These are phyloP conservation scores for Pythium coloratum DNA, from an alignment of 352 stramenopile species.

Conservation along the genomic window DNA sequence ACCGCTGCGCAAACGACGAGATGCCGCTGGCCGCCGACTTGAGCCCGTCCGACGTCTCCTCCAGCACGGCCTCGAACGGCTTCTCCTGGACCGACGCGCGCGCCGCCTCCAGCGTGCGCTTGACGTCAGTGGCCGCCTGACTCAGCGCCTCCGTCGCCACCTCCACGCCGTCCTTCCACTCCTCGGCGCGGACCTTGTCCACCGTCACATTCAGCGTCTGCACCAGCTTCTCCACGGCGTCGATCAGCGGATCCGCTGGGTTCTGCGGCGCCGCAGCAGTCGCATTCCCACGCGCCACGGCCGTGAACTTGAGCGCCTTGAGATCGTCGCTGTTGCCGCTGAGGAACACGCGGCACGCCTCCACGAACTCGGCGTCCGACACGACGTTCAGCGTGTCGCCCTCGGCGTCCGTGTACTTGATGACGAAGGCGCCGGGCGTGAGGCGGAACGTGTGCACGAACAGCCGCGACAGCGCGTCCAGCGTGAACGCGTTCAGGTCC, in stretches of 20 bases:
- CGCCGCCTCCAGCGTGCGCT: conserved; percentile 29
- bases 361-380: conserved; percentile 61
- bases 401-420: conserved; percentile 73
- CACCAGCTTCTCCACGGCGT: conserved; percentile 62
- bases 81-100: conserved; percentile 45
- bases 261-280: conserved; percentile 40
- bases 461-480: conserved; percentile 50
- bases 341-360: conserved; percentile 60
- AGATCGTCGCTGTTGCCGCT: conserved; percentile 30
- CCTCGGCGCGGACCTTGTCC: conserved; percentile 56
- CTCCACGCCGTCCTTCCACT: conserved; percentile 30
- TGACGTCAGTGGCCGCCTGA: conserved; percentile 32
- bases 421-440: conserved; percentile 45
- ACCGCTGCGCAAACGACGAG: conserved; percentile 62
- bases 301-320: conserved; percentile 73
- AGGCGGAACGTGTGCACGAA: conserved; percentile 62
- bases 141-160: conserved; percentile 24
- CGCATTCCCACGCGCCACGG: conserved; percentile 29
- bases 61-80: conserved; percentile 41
- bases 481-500: conserved; percentile 50
- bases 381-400: conserved; percentile 64
- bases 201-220: conserved; percentile 45
- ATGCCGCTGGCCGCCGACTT: conserved; percentile 51
- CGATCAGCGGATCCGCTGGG: conserved; percentile 55
- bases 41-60: conserved; percentile 38